Conservation (phyloP, 805 yeast genomes). For the Geotrichum ghanense region DNA sequence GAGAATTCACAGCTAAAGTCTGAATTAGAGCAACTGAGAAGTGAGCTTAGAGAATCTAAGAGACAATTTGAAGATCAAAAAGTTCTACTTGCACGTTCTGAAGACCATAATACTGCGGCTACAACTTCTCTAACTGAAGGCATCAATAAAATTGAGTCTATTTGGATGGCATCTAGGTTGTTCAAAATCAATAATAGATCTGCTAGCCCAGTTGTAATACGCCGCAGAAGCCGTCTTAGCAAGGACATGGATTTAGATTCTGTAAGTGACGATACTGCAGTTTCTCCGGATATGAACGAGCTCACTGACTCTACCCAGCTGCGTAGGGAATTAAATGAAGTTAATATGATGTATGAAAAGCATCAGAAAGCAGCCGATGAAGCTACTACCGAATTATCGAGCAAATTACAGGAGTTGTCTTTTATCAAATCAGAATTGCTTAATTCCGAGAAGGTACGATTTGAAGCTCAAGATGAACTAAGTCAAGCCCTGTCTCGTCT, state of each 20-base stretch:
- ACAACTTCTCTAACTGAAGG: slow-evolving; percentile 14
- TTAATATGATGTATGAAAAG: slow-evolving; percentile 15
- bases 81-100: slow-evolving; percentile 9
- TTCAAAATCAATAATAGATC: slow-evolving; percentile 4
- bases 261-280: slow-evolving; percentile 5
- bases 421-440: slow-evolving; percentile 14
- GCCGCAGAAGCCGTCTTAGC: slow-evolving; percentile 3
- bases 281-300: not conserved
- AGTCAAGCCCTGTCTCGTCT: slow-evolving; percentile 12
- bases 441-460: slow-evolving; percentile 7
- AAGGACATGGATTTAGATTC: slow-evolving; percentile 2
- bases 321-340: slow-evolving; percentile 8
- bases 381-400: slow-evolving; percentile 17
- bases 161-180: slow-evolving; percentile 17
- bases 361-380: slow-evolving; percentile 22
- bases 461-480: slow-evolving; percentile 7
- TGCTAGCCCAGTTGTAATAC: slow-evolving; percentile 2
- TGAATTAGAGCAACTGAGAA: slow-evolving; percentile 8
- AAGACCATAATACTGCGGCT: slow-evolving; percentile 14
- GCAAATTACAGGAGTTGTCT: slow-evolving; percentile 11
- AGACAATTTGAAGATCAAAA: slow-evolving; percentile 14
- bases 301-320: slow-evolving; percentile 6
- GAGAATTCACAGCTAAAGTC: slow-evolving; percentile 10
- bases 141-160: slow-evolving; percentile 14
- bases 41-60: slow-evolving; percentile 10